Base-by-base conservation (phyloP, 2,329 filamentous ascomycete species). In the Pseudogymnoascus pannorum region DNA sequence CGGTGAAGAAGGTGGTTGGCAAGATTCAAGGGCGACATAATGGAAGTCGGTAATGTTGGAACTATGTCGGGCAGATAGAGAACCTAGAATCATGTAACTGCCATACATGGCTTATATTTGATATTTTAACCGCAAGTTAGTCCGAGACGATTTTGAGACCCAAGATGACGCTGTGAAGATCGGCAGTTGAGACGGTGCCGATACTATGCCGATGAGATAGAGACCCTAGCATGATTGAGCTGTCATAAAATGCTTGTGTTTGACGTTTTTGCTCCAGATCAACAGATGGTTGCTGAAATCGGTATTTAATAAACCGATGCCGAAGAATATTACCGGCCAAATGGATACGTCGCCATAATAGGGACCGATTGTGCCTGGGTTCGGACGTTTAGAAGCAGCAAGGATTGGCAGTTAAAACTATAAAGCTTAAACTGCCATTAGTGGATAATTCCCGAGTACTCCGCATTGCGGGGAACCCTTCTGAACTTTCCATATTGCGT, bases 1-100 rank as follows among this genome's bases (percentile, higher is more conserved):
- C 86, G 38, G 82, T 95, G 58, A 87, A 87, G 74, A 87, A 87
- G 70, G 79, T 82, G 3, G 77, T 86, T 5, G 82, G 79, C 61
- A 87, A 86, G 72, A 81, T 87, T 31, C 48, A 54, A n/a, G 48
- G 48, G 11, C 48, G 48, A 31, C 24, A 54, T 54, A 54, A 31
- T 54, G 48, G 48, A 31, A 54, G 48, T 54, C 48, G 48, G 26
- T 31, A 54, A 16, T 31, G 31, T 31, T 54, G 48, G 48, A 31
- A 54, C 48, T 31, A 54, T 54, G 48, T 54, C 48, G 48, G 26
- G 48, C 26, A 31, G 48, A 54, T 54, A 26, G 48, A 54, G 26
- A 18, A 54, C 48, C n/a, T 54, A 31, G 48, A 54, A 31, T 54
- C 48, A 54, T 54, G 48, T 54, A 54, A n/a, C 48, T 54, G 48